Conservation (phyloP, 257 asterid genomes). For the Salvia miltiorrhiza region DNA sequence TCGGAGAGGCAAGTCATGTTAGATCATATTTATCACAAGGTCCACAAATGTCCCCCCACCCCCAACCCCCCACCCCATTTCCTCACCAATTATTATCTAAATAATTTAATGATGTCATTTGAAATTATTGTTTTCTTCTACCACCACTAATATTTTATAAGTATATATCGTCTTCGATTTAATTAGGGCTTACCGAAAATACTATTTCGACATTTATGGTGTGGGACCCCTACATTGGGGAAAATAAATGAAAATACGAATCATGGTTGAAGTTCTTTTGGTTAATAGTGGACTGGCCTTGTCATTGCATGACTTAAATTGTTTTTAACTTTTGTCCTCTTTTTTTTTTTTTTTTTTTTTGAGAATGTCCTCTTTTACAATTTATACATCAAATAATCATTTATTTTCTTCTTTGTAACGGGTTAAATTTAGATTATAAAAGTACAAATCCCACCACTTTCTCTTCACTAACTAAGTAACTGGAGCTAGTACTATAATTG, state of each 20-base stretch:
- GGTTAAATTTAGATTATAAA: not conserved
- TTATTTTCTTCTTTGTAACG: not conserved
- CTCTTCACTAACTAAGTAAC: no score
- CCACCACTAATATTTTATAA: not conserved
- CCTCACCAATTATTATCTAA: constrained; percentile 21
- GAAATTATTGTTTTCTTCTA: constrained; percentile 15
- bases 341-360: not conserved
- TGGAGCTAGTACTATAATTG: no score
- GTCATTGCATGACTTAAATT: not conserved
- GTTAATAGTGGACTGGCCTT: not conserved
- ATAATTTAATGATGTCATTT: constrained; percentile 20
- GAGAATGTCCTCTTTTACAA: no score
- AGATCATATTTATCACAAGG: constrained; percentile 26
- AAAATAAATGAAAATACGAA: not conserved
- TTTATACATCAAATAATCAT: no score
- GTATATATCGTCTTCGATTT: not conserved
- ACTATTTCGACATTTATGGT: not conserved
- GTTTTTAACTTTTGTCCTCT: not conserved
- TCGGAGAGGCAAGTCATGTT: constrained; percentile 28
- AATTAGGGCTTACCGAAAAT: not conserved
- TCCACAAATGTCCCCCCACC: constrained; percentile 28
- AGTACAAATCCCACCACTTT: not conserved
- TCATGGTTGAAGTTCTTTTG: not conserved
- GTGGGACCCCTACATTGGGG: not conserved
- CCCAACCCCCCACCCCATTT: no score